Evolutionary conservation across 805 yeast genomes (phyloP).

Genomic region (Blastobotrys robertii): DNA sequence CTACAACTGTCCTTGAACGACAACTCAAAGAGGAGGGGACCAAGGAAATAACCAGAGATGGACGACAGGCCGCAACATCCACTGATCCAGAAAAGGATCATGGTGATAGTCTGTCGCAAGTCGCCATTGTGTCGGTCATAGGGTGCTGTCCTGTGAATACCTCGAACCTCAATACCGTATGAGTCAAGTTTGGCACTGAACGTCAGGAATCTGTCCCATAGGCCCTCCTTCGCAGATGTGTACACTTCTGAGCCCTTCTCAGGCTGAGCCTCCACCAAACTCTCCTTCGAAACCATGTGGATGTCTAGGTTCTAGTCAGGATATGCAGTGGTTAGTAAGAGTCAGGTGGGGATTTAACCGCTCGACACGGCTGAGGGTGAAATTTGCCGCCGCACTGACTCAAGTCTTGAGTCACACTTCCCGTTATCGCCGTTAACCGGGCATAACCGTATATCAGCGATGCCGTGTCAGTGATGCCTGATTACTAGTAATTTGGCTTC

Average conservation of each 20-base stretch:
- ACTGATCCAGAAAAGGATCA: slow-evolving; percentile 70
- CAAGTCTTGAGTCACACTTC: too few species aligned
- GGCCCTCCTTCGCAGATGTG: background rate
- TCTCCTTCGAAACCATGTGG: too few species aligned
- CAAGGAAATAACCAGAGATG: slow-evolving; percentile 73
- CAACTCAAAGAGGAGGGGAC: slow-evolving; percentile 60
- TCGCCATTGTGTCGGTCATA: slow-evolving; percentile 38
- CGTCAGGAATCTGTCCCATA: slow-evolving; percentile 8
- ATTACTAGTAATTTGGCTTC: too few species aligned
- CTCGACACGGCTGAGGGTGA: too few species aligned
- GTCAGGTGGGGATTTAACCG: too few species aligned
- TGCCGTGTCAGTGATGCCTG: too few species aligned
- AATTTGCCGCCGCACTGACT: too few species aligned
- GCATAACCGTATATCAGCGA: too few species aligned
- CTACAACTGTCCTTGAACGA: slow-evolving; percentile 56
- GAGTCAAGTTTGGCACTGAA: slow-evolving; percentile 36
- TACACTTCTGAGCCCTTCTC: background rate
- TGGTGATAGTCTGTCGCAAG: slow-evolving; percentile 24
- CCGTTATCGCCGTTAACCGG: too few species aligned
- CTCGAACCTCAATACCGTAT: slow-evolving; percentile 64
- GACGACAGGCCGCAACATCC: slow-evolving; percentile 86
- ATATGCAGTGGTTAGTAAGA: too few species aligned
- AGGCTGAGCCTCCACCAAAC: background rate
- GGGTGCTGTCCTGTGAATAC: slow-evolving; percentile 67
- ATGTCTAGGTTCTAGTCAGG: too few species aligned